These are phyloP conservation scores for Penicillium glabrum DNA, from an alignment of 2,329 filamentous ascomycete species.

Conservation along the genomic window DNA sequence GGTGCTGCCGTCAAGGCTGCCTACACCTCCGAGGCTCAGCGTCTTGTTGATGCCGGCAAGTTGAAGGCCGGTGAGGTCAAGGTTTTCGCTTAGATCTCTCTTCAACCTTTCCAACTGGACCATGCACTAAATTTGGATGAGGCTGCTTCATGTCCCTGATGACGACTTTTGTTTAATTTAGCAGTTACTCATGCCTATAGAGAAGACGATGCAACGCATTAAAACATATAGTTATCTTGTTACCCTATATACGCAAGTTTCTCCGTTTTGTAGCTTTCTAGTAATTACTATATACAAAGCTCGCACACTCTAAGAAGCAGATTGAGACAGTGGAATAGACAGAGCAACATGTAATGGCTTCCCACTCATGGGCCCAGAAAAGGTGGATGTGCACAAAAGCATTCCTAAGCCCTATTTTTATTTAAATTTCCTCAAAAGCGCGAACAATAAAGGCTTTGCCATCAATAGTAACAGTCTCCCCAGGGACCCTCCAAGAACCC, in stretches of 20 bases:
- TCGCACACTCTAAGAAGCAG: not conserved
- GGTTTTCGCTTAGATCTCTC: constrained; percentile 37
- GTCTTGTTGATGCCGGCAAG: constrained; percentile 78
- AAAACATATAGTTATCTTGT: not conserved
- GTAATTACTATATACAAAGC: not conserved
- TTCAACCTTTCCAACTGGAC: not conserved
- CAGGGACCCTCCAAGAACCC: constrained; percentile 16
- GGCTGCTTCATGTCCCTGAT: not conserved
- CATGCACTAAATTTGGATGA: not conserved
- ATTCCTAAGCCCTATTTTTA: not conserved
- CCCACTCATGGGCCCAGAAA: not conserved
- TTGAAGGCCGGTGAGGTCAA: constrained; percentile 81
- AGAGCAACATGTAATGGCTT: not conserved
- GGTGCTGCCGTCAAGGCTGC: constrained; percentile 81
- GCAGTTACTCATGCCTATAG: constrained; percentile 2
- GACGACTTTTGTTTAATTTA: not conserved
- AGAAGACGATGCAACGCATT: constrained; percentile 5
- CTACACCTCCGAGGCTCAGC: constrained; percentile 75
- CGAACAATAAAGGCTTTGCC: constrained; percentile 24
- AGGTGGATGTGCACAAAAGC: too few relatives aligned
- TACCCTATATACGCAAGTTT: not conserved
- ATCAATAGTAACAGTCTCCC: constrained; percentile 18
- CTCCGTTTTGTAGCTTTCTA: not conserved
- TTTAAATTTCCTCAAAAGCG: constrained; percentile 22
- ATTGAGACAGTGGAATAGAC: not conserved